These are phyloP conservation scores for Cryptococcus depauperatus DNA, from an alignment of 1,284 basidiomycete genomes.

Conservation along the genomic window DNA sequence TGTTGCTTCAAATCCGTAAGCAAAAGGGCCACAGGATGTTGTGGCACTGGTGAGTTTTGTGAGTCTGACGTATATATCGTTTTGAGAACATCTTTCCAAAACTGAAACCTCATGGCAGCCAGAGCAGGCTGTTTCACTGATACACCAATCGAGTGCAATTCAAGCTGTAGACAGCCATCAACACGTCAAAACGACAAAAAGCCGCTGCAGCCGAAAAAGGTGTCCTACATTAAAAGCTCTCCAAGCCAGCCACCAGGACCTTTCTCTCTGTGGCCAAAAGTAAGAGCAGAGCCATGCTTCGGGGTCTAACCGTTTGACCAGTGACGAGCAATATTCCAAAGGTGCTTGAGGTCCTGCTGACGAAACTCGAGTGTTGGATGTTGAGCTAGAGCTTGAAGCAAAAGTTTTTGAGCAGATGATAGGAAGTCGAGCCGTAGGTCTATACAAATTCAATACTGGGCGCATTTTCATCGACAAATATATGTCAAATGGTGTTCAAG, in stretches of 20 bases:
- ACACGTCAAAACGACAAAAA: neutral
- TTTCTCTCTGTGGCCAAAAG: conserved; percentile 62
- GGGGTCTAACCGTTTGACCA: conserved; percentile 43
- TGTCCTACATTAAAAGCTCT: conserved; percentile 76
- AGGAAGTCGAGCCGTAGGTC: no score
- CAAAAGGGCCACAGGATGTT: conserved; percentile 74
- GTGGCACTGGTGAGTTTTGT: conserved; percentile 45
- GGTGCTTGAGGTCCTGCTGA: conserved; percentile 35
- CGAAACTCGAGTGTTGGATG: neutral
- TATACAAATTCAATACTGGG: no score
- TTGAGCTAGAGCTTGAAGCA: conserved; percentile 2
- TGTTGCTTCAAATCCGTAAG: conserved; percentile 55
- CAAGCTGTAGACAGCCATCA: conserved; percentile 54
- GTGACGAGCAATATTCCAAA: conserved; percentile 39
- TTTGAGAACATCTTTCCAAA: conserved; percentile 81
- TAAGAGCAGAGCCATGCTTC: conserved; percentile 69
- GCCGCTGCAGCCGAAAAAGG: neutral
- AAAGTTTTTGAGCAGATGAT: neutral
- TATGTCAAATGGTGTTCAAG: no score
- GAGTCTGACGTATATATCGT: conserved; percentile 45
- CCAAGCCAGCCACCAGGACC: conserved; percentile 68
- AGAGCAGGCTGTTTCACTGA: conserved; percentile 68
- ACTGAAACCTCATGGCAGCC: conserved; percentile 82
- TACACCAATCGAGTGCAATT: conserved; percentile 73
- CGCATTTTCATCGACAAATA: no score